Conservation (phyloP, 2,329 filamentous ascomycete species). For the Pseudopithomyces maydicus region DNA sequence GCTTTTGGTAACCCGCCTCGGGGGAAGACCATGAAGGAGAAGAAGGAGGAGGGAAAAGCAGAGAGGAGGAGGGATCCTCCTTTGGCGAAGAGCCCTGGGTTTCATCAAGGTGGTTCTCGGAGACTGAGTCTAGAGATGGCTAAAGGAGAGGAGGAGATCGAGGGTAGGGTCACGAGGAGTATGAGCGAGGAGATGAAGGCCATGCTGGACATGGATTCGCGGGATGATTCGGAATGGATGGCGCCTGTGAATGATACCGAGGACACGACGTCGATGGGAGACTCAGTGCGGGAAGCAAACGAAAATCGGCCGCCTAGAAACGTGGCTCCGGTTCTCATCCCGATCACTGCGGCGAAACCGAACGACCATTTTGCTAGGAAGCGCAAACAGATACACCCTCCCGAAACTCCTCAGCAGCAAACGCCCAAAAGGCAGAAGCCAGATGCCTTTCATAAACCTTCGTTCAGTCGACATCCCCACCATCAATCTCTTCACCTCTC, state of each 20-base stretch:
- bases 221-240: too few relatives aligned
- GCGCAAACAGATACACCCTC: neutral
- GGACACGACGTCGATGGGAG: too few relatives aligned
- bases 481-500: too few relatives aligned
- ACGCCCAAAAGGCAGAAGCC: conserved; percentile 9
- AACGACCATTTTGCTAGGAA: too few relatives aligned
- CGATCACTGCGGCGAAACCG: too few relatives aligned
- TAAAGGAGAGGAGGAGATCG: neutral
- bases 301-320: too few relatives aligned
- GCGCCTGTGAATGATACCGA: too few relatives aligned
- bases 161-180: neutral
- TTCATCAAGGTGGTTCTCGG: neutral
- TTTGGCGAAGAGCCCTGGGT: neutral
- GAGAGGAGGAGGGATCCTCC: neutral
- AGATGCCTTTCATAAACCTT: neutral
- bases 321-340: too few relatives aligned
- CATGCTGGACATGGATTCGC: neutral
- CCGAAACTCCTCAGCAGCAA: conserved; percentile 9
- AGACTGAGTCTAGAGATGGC: neutral
- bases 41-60: conserved; percentile 10
- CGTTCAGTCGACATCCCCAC: too few relatives aligned
- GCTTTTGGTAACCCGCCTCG: conserved; percentile 13
- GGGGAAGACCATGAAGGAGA: neutral
- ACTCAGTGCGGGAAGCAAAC: too few relatives aligned
- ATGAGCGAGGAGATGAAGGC: neutral